Evolutionary conservation across 1,139 yeast genomes (phyloP).

Genomic region (Sugiyamaella grinbergsii): DNA sequence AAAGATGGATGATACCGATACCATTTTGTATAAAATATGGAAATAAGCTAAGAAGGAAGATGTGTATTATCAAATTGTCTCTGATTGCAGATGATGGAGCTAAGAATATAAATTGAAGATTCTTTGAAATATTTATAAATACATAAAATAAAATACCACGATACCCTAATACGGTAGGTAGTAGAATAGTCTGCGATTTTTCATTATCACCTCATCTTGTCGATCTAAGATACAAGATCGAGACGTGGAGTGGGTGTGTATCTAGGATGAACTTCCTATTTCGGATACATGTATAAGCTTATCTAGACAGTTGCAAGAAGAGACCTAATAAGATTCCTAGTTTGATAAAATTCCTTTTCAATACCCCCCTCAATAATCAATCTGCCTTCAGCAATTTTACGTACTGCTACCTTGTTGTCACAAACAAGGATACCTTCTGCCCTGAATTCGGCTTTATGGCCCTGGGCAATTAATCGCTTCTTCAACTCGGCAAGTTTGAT

Average conservation of each 20-base stretch:
- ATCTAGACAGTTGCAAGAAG: constrained; percentile 73
- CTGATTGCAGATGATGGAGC: no score
- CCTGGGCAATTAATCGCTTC: constrained; percentile 57
- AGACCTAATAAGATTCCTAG: constrained; percentile 71
- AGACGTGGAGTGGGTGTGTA: background rate
- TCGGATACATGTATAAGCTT: background rate
- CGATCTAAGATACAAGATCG: no score
- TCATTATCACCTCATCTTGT: no score
- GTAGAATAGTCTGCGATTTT: constrained; percentile 6
- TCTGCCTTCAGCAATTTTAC: constrained; percentile 80
- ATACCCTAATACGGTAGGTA: background rate
- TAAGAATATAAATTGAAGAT: constrained; percentile 3
- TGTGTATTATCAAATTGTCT: no score
- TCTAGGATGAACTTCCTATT: background rate
- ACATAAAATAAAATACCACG: no score
- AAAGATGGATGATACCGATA: constrained; percentile 22
- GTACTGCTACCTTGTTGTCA: constrained; percentile 71
- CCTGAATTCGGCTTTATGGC: constrained; percentile 80
- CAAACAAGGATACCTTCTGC: constrained; percentile 93
- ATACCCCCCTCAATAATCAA: constrained; percentile 82
- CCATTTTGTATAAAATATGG: constrained; percentile 18
- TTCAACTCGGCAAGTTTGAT: constrained; percentile 80
- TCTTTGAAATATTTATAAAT: no score
- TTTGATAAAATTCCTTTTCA: constrained; percentile 74
- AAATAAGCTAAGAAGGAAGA: background rate